Evolutionary conservation across 2,329 filamentous ascomycete genomes (phyloP), one percentile per base, ranked within the genome.

Genomic region (Cytospora piceae): DNA sequence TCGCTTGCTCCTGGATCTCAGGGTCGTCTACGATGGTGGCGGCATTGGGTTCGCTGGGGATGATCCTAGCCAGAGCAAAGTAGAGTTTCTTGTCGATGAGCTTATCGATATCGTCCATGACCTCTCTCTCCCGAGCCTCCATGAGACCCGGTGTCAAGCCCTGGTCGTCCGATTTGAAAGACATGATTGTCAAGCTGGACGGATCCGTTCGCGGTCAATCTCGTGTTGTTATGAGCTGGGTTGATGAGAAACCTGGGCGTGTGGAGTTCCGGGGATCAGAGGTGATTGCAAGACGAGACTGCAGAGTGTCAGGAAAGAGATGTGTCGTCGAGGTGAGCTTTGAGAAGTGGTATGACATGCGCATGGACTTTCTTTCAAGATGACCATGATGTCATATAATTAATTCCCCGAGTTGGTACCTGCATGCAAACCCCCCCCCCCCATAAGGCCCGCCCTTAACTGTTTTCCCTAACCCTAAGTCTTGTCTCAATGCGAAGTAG

Each of bases 41-140:
- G 22, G 67, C 67, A n/a, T 67, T 56, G 20, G 67, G 57, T 2
- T 67, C 61, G 54, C 59, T 24, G 7, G 64, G 64, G 15, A 67
- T 67, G 53, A 67, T 51, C 20, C 61, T 60, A 12, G 67, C 67
- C 12, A 68, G 49, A 29, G 67, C 67, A 6, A 67, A 56, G 22
- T 64, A 58, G 11, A 68, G 64, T 61, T 68, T 68, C 64, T 67
- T 56, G 61, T 68, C 67, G 39, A 68, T 68, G 20, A 68, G 67
- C 61, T 67, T 64, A 31, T 66, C 56, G 54, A 68, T 68, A 32
- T 68, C 67, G 15, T 67, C 64, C 64, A 67, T 56, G 54, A 68
- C 54, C 7, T 68, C 67, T 31, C 62, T 67, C 27, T 68, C 67
- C 29, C 64, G 61, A 34, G 67, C 67, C 27, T 67, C 64, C 9